Conservation (phyloP, 371 early-diverging fungal genomes). For the Mortierella sp. region DNA sequence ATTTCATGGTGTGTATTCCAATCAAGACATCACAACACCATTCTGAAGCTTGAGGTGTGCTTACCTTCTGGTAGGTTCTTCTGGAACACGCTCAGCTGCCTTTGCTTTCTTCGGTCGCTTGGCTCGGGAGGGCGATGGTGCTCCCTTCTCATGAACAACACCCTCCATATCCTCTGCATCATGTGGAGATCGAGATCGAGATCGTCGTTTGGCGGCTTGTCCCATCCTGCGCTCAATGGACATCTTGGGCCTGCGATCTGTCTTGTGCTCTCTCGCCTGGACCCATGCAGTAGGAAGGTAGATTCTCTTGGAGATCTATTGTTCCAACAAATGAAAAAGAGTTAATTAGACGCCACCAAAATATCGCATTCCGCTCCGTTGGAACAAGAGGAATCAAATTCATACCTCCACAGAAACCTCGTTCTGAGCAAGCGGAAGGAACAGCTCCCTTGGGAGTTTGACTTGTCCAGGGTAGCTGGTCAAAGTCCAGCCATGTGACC, state of each 20-base stretch:
- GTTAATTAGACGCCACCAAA: not conserved
- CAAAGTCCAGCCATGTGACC: conserved; percentile 78
- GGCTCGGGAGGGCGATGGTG: conserved; percentile 2
- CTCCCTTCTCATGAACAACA: not conserved
- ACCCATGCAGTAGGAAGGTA: conserved; percentile 50
- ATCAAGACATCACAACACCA: not conserved
- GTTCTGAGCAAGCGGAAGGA: conserved; percentile 31
- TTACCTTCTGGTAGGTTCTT: conserved; percentile 44
- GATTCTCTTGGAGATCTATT: conserved; percentile 39
- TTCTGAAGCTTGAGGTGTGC: not conserved
- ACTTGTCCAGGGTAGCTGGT: conserved; percentile 76
- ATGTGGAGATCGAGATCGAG: conserved; percentile 32
- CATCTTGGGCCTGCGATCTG: conserved; percentile 33
- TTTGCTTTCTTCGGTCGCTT: conserved; percentile 44
- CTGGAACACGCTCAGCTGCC: conserved; percentile 15
- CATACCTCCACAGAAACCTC: conserved; percentile 34
- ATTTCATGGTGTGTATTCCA: not conserved
- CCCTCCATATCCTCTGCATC: conserved; percentile 20
- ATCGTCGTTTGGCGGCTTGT: conserved; percentile 52
- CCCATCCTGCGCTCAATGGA: conserved; percentile 42
- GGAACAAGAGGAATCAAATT: not conserved
- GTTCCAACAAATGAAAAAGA: not conserved
- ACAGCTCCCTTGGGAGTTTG: conserved; percentile 74
- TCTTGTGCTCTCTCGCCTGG: conserved; percentile 37
- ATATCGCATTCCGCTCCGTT: no score